These are phyloP conservation scores for Hypomyces perniciosus DNA, from an alignment of 2,329 filamentous ascomycete species.

Conservation along the genomic window DNA sequence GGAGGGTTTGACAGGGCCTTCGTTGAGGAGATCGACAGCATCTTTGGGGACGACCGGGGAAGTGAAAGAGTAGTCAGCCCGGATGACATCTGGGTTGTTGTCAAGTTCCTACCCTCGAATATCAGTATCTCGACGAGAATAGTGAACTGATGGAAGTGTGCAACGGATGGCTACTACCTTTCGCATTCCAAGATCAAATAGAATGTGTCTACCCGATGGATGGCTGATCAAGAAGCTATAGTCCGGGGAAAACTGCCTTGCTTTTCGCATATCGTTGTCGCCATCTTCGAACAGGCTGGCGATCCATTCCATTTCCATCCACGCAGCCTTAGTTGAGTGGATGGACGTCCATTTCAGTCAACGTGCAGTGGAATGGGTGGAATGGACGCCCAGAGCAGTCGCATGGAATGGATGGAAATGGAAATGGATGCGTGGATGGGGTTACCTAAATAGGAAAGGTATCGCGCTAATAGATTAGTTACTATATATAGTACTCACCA, in stretches of 20 bases:
- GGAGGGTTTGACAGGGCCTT: not conserved
- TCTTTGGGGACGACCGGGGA: constrained; percentile 4
- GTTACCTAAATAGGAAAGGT: too few species aligned
- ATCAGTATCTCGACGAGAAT: not conserved
- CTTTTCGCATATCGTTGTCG: not conserved
- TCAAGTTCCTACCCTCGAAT: not conserved
- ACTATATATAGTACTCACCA: too few species aligned
- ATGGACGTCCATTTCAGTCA: too few species aligned
- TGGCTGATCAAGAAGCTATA: constrained; percentile 3
- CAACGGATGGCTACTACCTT: not conserved
- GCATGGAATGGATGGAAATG: too few species aligned
- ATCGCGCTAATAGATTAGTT: too few species aligned
- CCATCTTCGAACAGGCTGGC: constrained; percentile 6
- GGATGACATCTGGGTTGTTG: constrained; percentile 1
- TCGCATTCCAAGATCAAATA: constrained; percentile 1
- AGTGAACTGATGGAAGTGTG: not conserved
- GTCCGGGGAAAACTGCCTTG: constrained; percentile 3
- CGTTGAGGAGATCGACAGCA: not conserved
- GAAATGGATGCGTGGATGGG: too few species aligned
- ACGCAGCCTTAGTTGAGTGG: too few species aligned
- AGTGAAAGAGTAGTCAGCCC: constrained; percentile 1
- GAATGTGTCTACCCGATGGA: not conserved
- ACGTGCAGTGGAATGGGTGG: too few species aligned
- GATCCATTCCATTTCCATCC: too few species aligned
- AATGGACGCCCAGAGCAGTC: too few species aligned